Percentiles rank a stretch among this genome's conserved stretches.
phyloP scores from a whole-genome alignment of 2,329 filamentous ascomycete species.

The Fusarium sp. region DNA sequence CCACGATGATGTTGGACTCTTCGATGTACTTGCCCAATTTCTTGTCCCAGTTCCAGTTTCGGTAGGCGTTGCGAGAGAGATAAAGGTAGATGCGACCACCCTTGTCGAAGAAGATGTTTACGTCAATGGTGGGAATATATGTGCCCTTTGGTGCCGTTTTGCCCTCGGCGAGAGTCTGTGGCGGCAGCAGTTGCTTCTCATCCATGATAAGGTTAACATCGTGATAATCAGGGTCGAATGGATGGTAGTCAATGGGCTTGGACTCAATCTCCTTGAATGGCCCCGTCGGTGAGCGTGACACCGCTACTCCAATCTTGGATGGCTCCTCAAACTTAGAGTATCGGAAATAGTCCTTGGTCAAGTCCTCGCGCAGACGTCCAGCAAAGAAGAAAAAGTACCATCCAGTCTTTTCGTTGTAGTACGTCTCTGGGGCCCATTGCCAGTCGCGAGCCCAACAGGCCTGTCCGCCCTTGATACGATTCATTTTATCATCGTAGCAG shows the following conservation, averaged over 20 bases:
- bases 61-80: conserved; percentile 54
- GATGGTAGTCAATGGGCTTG: conserved; percentile 54
- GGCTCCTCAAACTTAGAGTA: conserved; percentile 56
- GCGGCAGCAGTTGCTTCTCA: conserved; percentile 53
- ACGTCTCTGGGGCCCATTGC: conserved; percentile 56
- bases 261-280: conserved; percentile 53
- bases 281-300: conserved; percentile 54
- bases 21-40: conserved; percentile 55
- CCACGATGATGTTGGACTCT: conserved; percentile 57
- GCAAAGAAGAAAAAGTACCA: conserved; percentile 58
- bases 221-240: conserved; percentile 55
- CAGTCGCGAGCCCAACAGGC: conserved; percentile 56
- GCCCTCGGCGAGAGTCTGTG: conserved; percentile 48
- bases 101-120: conserved; percentile 63
- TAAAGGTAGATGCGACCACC: conserved; percentile 56
- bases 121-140: conserved; percentile 60
- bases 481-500: conserved; percentile 52
- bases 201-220: conserved; percentile 58
- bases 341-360: conserved; percentile 53
- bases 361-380: conserved; percentile 52
- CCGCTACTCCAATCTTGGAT: conserved; percentile 55
- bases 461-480: conserved; percentile 51
- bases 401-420: conserved; percentile 54
- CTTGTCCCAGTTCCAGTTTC: conserved; percentile 57
- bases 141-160: conserved; percentile 53